Evolutionary conservation across 371 early-diverging fungal species (phyloP).

Genomic region (Mucor irregularis): DNA sequence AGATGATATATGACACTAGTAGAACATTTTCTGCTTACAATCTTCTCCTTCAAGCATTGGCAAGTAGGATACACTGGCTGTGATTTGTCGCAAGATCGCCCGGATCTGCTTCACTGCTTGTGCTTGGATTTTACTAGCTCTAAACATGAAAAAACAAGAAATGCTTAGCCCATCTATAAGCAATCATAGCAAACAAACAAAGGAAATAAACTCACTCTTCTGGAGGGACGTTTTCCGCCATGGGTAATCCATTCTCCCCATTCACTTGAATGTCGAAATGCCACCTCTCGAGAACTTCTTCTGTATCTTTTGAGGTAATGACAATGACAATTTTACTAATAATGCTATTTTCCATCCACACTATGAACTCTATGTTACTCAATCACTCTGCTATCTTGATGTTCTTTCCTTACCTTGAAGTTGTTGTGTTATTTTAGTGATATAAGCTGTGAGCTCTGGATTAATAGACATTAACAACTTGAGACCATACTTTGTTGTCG

Average conservation of each 20-base stretch:
- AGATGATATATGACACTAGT: too few relatives aligned
- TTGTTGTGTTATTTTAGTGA: conserved; percentile 74
- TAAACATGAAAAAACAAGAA: conserved; percentile 15
- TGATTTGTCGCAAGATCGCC: conserved; percentile 89
- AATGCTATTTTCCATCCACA: conserved; percentile 70
- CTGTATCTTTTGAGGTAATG: conserved; percentile 76
- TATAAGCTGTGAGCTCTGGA: conserved; percentile 70
- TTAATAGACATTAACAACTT: conserved; percentile 75
- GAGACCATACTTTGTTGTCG: conserved; percentile 80
- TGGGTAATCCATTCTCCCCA: conserved; percentile 13
- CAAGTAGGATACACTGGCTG: conserved; percentile 85
- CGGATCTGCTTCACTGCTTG: conserved; percentile 63
- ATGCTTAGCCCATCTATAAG: too few relatives aligned
- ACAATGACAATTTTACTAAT: conserved; percentile 85
- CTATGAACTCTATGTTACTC: conserved; percentile 26
- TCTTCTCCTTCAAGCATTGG: conserved; percentile 81
- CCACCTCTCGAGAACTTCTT: conserved; percentile 90
- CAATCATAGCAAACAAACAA: too few relatives aligned
- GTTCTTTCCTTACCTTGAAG: conserved; percentile 58
- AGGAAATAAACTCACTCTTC: conserved; percentile 14
- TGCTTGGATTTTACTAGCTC: conserved; percentile 63
- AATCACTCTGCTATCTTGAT: too few relatives aligned
- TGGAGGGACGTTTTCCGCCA: conserved; percentile 27
- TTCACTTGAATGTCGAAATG: conserved; percentile 79
- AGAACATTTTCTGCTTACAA: conserved; percentile 52